Evolutionary conservation across 1,284 basidiomycete species (phyloP), one percentile per base, ranked within the genome.

Genomic region (Ustilago xerochloae): DNA sequence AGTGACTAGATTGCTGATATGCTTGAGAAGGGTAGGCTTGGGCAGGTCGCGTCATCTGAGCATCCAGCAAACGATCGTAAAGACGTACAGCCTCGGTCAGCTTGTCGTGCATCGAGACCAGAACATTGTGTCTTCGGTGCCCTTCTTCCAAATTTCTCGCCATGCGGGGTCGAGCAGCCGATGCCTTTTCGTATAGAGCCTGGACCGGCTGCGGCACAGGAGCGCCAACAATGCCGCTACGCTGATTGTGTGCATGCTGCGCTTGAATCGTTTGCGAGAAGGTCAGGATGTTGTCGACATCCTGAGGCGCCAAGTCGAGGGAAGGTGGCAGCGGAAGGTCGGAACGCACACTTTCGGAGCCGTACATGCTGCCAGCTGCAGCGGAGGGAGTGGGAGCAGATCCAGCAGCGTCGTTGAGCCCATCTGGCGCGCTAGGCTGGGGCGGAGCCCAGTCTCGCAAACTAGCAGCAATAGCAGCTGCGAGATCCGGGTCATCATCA

Each of bases 391-490:
- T 45, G 28, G 62, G 35, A 29, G 56, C 63, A 26, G 62, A n/a
- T 10, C 43, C 45, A 24, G 56, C 28, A 6, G 52, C 18, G 4
- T 71, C 65, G 47, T 36, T 58, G 48, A 75, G 54, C 8, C 74
- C 67, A 29, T 70, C 64, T 2, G 80, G 80, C 6, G 80, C 80
- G 43, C 76, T 79, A 1, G 80, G 80, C 39, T 63, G 64, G 24
- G 77, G 79, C 10, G 78, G 70, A 1, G 68, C 77, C 65, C 75
- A 77, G 80, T 99, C 97, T 12, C 90, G 88, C 73, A 99, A 85
- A 81, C 92, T 94, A 0, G 97, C 97, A 81, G 97, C 95, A 63
- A 99, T 99, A 0, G 97, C 97, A 13, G 96, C 92, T 56, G 89
- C 90, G 22, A 99, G 87, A 75, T 99, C 94, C 10, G 93, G 92